Evolutionary conservation across 371 early-diverging fungal species (phyloP), one percentile per base, ranked within the genome.

Genomic region (Chytridium lagenaria): DNA sequence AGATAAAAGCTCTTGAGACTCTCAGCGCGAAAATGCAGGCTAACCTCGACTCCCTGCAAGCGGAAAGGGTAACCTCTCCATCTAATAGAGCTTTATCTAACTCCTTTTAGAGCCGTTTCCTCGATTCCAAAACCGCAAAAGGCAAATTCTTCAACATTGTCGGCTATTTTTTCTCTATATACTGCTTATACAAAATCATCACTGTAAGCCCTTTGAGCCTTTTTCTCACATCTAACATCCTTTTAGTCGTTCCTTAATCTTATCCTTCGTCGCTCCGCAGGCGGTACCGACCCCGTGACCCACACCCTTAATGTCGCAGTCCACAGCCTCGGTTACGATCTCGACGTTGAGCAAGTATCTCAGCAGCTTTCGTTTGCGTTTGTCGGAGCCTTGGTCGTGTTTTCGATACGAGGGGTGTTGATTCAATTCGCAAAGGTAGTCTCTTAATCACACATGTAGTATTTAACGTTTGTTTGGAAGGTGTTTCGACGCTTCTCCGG

Each of bases 331-430:
- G 89, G 89, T 12, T 22, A 75, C 39, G 85, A 88, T 19, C 81
- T 94, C 52, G 93, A 95, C 73, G 81, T 91, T 16, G 85, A 85
- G 23, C 57, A 67, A 12, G 95, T 94, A 93, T 91, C 95, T 12
- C 95, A 95, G 80, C 95, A 96, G 70, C 81, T 97, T 16, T 94
- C 94, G 64, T 97, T 97, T 77, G 86, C 92, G 75, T 89, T 96
- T 80, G 93, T 95, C 52, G 96, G 96, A 15, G 79, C 95, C 3
- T 89, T 97, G 85, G 94, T 96, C 19, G 83, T 94, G 37, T 86
- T 90, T 1, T 92, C 95, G 23, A 92, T 97, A 16, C 90, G 97
- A 33, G 93, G 95, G 0, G 84, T 96, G 68, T 81, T 98, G 39
- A 84, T 91, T 33, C 90, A 95, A 68, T 84, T 95, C 51, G 86